These are phyloP conservation scores for Rhizoclosmatium globosum DNA, from an alignment of 192 early-diverging fungal species.

Conservation along the genomic window DNA sequence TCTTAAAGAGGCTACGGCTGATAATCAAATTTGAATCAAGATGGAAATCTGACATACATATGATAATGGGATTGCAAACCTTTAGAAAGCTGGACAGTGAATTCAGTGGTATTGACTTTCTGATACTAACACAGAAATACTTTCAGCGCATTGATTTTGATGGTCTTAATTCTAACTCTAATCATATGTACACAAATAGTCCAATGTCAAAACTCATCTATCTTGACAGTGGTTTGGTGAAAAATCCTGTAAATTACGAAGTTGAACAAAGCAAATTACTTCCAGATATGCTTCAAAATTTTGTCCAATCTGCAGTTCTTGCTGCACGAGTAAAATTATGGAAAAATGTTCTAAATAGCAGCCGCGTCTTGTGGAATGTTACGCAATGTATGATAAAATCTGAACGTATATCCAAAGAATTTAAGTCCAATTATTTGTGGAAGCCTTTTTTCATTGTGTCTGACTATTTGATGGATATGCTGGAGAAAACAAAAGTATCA, in stretches of 20 bases:
- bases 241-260: no score
- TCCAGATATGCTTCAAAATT: slow-evolving; percentile 48
- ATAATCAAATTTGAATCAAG: slow-evolving; percentile 12
- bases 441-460: slow-evolving; percentile 46
- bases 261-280: not conserved
- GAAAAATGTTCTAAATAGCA: slow-evolving; percentile 39
- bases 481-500: slow-evolving; percentile 27
- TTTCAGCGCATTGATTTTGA: not conserved
- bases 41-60: slow-evolving; percentile 12
- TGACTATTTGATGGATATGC: slow-evolving; percentile 45
- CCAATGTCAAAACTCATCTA: not conserved
- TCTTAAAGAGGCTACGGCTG: slow-evolving; percentile 4
- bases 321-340: slow-evolving; percentile 43
- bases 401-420: slow-evolving; percentile 35
- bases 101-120: not conserved
- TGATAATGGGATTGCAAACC: not conserved
- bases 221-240: not conserved
- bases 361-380: slow-evolving; percentile 45
- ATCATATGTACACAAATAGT: not conserved
- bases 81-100: slow-evolving; percentile 21
- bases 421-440: slow-evolving; percentile 47
- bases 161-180: not conserved
- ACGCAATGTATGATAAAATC: slow-evolving; percentile 27
- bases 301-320: slow-evolving; percentile 53
- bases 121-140: not conserved